Conservation (phyloP, 2,329 filamentous ascomycete genomes). For the Fusarium equiseti region DNA sequence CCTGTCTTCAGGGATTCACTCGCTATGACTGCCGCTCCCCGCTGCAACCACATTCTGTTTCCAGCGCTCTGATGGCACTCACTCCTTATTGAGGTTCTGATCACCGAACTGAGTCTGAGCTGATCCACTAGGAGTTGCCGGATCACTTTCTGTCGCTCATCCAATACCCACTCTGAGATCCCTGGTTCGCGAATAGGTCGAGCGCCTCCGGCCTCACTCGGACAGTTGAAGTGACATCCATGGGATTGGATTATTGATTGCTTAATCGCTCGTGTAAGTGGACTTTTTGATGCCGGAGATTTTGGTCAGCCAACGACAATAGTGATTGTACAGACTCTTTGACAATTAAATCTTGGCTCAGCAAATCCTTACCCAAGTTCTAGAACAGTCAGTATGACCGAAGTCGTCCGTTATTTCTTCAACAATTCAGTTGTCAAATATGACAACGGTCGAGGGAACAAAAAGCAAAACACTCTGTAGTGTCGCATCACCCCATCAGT, state of each 20-base stretch:
- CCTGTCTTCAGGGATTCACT: not conserved
- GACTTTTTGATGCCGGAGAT: not conserved
- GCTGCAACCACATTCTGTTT: conserved; percentile 23
- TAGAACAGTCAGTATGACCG: not conserved
- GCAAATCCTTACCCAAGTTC: not conserved
- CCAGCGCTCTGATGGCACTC: conserved; percentile 16
- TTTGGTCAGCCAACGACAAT: not conserved
- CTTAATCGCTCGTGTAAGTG: not conserved
- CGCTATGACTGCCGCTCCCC: conserved; percentile 25
- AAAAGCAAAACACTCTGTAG: conserved; percentile 22
- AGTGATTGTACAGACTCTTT: not conserved
- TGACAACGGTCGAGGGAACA: conserved; percentile 15
- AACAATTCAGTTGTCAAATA: conserved; percentile 2
- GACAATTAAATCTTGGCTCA: not conserved
- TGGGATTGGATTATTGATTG: not conserved
- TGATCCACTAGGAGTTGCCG: conserved; percentile 29
- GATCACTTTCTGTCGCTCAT: not conserved
- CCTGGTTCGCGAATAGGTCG: not conserved
- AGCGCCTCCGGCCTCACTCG: conserved; percentile 34
- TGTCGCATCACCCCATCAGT: conserved; percentile 4
- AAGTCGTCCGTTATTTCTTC: not conserved
- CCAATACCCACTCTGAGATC: conserved; percentile 20
- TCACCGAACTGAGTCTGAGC: not conserved
- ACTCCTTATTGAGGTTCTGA: not conserved
- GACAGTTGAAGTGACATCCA: not conserved